Percentiles rank a stretch among this genome's conserved stretches.
These are phyloP conservation scores for Solanum pinnatisectum DNA, from an alignment of 257 asterid species.

Conservation along the genomic window DNA sequence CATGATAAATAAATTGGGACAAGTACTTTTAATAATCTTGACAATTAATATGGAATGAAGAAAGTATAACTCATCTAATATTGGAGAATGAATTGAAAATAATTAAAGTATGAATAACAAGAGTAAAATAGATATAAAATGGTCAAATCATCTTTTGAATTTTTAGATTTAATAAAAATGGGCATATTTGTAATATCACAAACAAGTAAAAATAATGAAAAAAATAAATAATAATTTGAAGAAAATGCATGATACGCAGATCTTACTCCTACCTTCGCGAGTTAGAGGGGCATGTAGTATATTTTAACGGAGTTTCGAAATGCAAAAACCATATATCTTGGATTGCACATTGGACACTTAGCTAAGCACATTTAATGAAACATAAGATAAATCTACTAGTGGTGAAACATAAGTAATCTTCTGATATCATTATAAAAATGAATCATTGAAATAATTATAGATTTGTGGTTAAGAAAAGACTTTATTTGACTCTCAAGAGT, in stretches of 20 bases:
- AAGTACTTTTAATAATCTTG: accelerated
- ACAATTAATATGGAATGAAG: not conserved
- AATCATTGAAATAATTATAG: not conserved
- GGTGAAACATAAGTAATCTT: not conserved
- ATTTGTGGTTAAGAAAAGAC: not conserved
- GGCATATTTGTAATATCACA: not conserved
- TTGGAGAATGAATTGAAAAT: not conserved
- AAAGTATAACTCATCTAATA: not conserved
- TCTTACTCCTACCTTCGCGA: no score
- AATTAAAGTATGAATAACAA: not conserved
- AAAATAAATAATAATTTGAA: no score
- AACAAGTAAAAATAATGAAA: no score
- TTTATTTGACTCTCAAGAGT: not conserved
- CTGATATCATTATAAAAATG: not conserved
- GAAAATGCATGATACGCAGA: not conserved
- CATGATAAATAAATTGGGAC: not conserved
- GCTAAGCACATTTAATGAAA: not conserved
- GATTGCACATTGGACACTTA: not conserved
- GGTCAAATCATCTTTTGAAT: not conserved
- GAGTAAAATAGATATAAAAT: not conserved
- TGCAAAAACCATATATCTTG: not conserved
- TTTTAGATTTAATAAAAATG: not conserved
- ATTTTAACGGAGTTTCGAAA: not conserved
- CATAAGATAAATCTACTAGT: not conserved
- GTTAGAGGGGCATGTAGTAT: not conserved